Evolutionary conservation across 225 moss, liverwort and hornwort genomes (phyloP).

Genomic region (Bryoerythrophyllum caledonicum): DNA sequence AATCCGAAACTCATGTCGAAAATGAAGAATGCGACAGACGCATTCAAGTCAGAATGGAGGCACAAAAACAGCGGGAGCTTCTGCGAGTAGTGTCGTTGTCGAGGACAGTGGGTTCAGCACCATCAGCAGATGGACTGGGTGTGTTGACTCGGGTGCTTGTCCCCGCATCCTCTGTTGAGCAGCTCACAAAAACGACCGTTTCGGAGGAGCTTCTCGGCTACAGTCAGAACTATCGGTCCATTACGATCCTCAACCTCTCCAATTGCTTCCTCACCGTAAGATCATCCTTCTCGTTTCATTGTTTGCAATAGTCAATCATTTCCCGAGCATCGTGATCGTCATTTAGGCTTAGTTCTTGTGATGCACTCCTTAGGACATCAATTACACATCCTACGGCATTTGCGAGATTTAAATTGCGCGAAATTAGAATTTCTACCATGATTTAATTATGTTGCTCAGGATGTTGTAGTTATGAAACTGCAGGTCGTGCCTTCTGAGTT

Average conservation of each 20-base stretch:
- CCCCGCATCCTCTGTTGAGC: slow-evolving; percentile 52
- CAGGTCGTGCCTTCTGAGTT: slow-evolving; percentile 83
- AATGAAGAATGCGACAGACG: slow-evolving; percentile 16
- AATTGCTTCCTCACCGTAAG: slow-evolving; percentile 89
- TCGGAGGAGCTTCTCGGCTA: slow-evolving; percentile 76
- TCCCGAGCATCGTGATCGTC: slow-evolving; percentile 14
- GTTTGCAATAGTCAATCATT: slow-evolving; percentile 13
- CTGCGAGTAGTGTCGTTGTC: slow-evolving; percentile 88
- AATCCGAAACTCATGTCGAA: slow-evolving; percentile 21
- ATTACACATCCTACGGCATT: slow-evolving; percentile 11
- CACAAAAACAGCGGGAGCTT: slow-evolving; percentile 67
- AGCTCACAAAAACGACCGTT: slow-evolving; percentile 49
- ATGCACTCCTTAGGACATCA: slow-evolving; percentile 20
- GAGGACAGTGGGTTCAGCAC: slow-evolving; percentile 88
- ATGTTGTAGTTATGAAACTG: slow-evolving; percentile 35
- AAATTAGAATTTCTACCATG: slow-evolving; percentile 6
- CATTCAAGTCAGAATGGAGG: slow-evolving; percentile 64
- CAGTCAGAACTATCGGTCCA: slow-evolving; percentile 75
- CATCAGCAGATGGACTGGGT: slow-evolving; percentile 84
- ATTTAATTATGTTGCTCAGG: slow-evolving; percentile 21
- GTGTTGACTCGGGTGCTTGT: slow-evolving; percentile 80
- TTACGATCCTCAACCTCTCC: slow-evolving; percentile 90
- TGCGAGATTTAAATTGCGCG: slow-evolving; percentile 8
- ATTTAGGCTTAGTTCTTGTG: slow-evolving; percentile 4
- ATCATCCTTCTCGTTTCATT: slow-evolving; percentile 14